Conservation (phyloP, 257 asterid genomes). For the Solanum sejunctum region DNA sequence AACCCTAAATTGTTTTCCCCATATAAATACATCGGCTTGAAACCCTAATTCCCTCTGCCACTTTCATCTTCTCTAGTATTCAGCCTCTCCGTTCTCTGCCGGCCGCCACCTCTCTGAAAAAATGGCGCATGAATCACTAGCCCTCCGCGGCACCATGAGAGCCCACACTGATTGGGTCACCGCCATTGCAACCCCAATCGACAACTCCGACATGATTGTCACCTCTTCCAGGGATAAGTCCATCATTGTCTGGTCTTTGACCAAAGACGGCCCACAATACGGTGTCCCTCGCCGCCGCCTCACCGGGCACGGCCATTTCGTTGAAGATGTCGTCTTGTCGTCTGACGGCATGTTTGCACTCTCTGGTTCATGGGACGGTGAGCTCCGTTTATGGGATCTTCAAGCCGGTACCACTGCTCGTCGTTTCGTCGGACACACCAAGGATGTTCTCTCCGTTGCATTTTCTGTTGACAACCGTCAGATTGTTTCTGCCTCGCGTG, state of each 20-base stretch:
- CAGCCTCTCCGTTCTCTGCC: background rate
- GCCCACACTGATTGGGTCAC: constrained; percentile 25
- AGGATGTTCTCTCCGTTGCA: constrained; percentile 79
- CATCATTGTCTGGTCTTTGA: constrained; percentile 9
- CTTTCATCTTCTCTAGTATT: background rate
- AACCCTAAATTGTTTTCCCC: background rate
- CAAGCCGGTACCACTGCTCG: constrained; percentile 62
- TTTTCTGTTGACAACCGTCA: constrained; percentile 33
- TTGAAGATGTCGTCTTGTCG: constrained; percentile 75
- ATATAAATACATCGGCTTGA: background rate
- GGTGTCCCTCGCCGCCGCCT: constrained; percentile 11
- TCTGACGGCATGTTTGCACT: constrained; percentile 87
- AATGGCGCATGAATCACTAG: constrained; percentile 9
- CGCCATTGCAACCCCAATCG: constrained; percentile 17
- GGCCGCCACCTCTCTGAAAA: background rate
- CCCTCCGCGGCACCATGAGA: constrained; percentile 8
- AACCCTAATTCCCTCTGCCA: background rate
- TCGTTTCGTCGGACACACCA: constrained; percentile 80
- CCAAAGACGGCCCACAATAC: constrained; percentile 7
- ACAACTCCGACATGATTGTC: constrained; percentile 19
- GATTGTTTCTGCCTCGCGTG: constrained; percentile 15
- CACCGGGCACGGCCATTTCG: constrained; percentile 52
- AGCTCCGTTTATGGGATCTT: constrained; percentile 83
- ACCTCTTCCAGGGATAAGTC: constrained; percentile 18
- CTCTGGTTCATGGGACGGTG: constrained; percentile 94